Percentiles rank a stretch among this genome's conserved stretches.
Conservation (phyloP, 1,284 basidiomycete species). For the Fereydounia khargensis region DNA sequence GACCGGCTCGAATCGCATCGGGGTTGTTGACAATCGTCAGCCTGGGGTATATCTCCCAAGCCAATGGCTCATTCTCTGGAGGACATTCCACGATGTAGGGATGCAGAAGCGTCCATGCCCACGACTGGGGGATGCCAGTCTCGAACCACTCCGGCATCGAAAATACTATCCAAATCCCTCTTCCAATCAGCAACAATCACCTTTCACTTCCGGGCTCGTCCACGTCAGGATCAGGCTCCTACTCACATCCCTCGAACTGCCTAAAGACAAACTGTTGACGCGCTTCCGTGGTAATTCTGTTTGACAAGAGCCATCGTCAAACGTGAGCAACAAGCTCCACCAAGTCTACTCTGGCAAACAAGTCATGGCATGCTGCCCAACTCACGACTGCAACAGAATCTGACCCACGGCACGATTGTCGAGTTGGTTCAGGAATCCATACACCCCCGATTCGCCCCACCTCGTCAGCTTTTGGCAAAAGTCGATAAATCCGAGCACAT, state of each 20-base stretch:
- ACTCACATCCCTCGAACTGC: slow-evolving; percentile 33
- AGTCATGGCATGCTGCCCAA: no score
- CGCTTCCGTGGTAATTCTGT: slow-evolving; percentile 43
- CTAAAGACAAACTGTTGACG: slow-evolving; percentile 38
- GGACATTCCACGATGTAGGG: slow-evolving; percentile 36
- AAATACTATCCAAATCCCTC: no score
- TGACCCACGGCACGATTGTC: slow-evolving; percentile 39
- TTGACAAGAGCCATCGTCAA: no score
- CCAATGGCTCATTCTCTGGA: slow-evolving; percentile 25
- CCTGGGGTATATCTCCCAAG: slow-evolving; percentile 39
- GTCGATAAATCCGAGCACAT: slow-evolving; percentile 34
- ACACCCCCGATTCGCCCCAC: slow-evolving; percentile 42
- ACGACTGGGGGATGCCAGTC: slow-evolving; percentile 41
- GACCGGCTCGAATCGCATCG: slow-evolving; percentile 24
- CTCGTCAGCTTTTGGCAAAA: slow-evolving; percentile 36
- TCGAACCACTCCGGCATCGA: slow-evolving; percentile 41
- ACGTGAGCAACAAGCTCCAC: no score
- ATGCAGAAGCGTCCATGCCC: slow-evolving; percentile 43
- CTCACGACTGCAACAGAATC: slow-evolving; percentile 38
- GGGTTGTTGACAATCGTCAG: slow-evolving; percentile 38
- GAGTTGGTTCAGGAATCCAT: slow-evolving; percentile 35
- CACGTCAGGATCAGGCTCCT: no score
- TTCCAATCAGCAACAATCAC: no score
- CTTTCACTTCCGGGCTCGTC: no score
- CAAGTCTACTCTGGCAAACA: no score